Percentiles rank a stretch among this genome's conserved stretches.
Evolutionary conservation across 2,329 filamentous ascomycete genomes (phyloP).

Genomic region (Cercospora sp.): DNA sequence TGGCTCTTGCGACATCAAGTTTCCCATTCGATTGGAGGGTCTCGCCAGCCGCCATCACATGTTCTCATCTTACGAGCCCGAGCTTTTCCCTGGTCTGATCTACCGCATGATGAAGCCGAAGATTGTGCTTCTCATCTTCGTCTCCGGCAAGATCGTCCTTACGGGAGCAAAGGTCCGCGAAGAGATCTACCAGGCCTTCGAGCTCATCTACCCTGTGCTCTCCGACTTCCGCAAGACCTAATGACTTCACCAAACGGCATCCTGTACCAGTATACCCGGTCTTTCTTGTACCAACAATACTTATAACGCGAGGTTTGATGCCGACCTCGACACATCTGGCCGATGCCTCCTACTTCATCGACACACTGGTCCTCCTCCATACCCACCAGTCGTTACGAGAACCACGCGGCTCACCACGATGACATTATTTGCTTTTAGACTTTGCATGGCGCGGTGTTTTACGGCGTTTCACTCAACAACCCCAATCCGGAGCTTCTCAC

Average conservation of each 20-base stretch:
- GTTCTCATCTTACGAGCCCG: slow-evolving; percentile 98
- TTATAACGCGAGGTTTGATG: slow-evolving; percentile 32
- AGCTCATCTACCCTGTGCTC: slow-evolving; percentile 89
- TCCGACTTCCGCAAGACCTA: slow-evolving; percentile 33
- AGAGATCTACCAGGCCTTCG: slow-evolving; percentile 95
- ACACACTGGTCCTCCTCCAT: slow-evolving; percentile 7
- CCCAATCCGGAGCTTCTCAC: slow-evolving; percentile 12
- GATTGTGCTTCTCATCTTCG: slow-evolving; percentile 93
- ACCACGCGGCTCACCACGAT: slow-evolving; percentile 13
- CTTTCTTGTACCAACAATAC: slow-evolving; percentile 34
- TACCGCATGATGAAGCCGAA: slow-evolving; percentile 99
- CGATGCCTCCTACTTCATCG: slow-evolving; percentile 11
- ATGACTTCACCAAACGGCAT: slow-evolving; percentile 25
- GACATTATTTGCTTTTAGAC: slow-evolving; percentile 23
- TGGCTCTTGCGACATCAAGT: slow-evolving; percentile 98
- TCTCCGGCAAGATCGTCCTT: slow-evolving; percentile 96
- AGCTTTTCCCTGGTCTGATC: slow-evolving; percentile 97
- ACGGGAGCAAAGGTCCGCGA: slow-evolving; percentile 97
- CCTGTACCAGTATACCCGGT: slow-evolving; percentile 33
- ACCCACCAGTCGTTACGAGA: slow-evolving; percentile 9
- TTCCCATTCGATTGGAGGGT: slow-evolving; percentile 95
- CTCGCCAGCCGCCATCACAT: slow-evolving; percentile 96
- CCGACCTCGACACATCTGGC: slow-evolving; percentile 30
- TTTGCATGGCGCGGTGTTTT: slow-evolving; percentile 38
- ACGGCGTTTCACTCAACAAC: slow-evolving; percentile 24